Conservation (phyloP, 129 eudicot genomes). For the Flaveria trinervia region DNA sequence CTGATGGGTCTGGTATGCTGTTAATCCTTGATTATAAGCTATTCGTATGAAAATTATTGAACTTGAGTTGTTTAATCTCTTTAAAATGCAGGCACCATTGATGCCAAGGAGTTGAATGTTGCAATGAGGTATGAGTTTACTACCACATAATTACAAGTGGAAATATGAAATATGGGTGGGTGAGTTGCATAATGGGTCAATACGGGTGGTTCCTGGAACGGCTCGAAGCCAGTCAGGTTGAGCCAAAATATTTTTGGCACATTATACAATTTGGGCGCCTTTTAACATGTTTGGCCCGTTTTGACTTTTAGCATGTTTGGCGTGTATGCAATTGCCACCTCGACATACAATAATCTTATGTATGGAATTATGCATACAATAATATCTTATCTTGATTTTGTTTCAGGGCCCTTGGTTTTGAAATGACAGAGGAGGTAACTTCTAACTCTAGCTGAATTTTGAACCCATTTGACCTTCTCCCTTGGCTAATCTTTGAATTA, state of each 20-base stretch:
- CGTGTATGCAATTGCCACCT: neutral
- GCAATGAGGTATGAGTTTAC: conserved; percentile 77
- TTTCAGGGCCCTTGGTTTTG: conserved; percentile 97
- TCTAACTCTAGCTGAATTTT: conserved; percentile 10
- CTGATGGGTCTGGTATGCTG: conserved; percentile 85
- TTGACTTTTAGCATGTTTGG: neutral
- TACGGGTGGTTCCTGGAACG: neutral
- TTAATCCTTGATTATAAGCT: neutral
- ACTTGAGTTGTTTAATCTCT: conserved; percentile 17
- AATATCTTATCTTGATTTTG: conserved; percentile 12
- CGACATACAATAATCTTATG: neutral
- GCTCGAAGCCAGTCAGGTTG: neutral
- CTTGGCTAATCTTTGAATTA: neutral
- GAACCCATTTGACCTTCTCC: neutral
- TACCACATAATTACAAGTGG: neutral
- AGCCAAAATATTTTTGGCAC: neutral
- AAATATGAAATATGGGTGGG: neutral
- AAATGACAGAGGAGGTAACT: conserved; percentile 84
- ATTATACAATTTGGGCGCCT: neutral
- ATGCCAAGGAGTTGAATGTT: conserved; percentile 93
- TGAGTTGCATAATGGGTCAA: neutral
- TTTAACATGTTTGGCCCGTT: neutral
- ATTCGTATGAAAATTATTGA: neutral
- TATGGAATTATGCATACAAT: conserved; percentile 10
- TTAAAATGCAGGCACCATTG: conserved; percentile 75